These are phyloP conservation scores for Erythrobasidium yunnanense DNA, from an alignment of 768 basidiomycete genomes.

Conservation along the genomic window DNA sequence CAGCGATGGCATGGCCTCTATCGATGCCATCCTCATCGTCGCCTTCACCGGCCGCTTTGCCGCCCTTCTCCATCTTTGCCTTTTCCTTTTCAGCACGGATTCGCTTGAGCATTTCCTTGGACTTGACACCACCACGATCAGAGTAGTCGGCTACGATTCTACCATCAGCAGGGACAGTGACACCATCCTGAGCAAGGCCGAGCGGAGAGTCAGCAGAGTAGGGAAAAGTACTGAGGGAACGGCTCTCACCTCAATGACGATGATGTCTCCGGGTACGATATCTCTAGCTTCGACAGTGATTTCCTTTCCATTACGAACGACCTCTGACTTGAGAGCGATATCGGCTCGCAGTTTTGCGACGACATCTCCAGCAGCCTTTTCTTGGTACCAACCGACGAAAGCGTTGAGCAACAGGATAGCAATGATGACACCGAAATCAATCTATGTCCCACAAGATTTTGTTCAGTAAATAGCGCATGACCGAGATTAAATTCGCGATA, in stretches of 20 bases:
- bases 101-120: conserved; percentile 40
- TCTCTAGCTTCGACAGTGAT: conserved; percentile 47
- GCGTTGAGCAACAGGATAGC: conserved; percentile 46
- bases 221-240: not conserved
- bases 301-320: conserved; percentile 46
- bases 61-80: conserved; percentile 9
- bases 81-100: conserved; percentile 27
- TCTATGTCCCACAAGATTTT: not conserved
- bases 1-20: conserved; percentile 45
- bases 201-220: not conserved
- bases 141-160: conserved; percentile 45
- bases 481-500: not conserved
- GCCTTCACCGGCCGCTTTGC: conserved; percentile 35
- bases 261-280: conserved; percentile 47
- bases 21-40: conserved; percentile 41
- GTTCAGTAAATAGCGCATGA: not conserved
- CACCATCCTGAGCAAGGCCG: conserved; percentile 42
- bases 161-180: conserved; percentile 47
- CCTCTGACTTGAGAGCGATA: conserved; percentile 45
- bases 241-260: conserved; percentile 27
- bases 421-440: conserved; percentile 48
- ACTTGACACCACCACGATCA: conserved; percentile 41
- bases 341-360: conserved; percentile 49
- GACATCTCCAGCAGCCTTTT: conserved; percentile 49
- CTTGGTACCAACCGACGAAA: conserved; percentile 48